Base-by-base conservation (phyloP, 768 basidiomycete species). In the Russula compacta region DNA sequence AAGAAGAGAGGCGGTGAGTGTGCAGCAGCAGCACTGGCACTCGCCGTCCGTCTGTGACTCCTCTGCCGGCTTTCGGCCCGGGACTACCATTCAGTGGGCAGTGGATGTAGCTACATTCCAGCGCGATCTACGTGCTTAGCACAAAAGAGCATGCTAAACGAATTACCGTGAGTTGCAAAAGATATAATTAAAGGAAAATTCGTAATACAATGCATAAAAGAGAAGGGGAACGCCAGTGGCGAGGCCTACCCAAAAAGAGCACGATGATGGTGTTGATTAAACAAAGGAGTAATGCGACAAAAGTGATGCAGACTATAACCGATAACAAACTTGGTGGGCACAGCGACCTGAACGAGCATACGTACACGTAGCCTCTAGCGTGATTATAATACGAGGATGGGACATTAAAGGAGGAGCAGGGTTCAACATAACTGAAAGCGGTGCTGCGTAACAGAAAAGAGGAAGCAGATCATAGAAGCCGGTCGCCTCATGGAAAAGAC, bases 401-500 rank as follows among this genome's bases (percentile, higher is more conserved):
- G 42, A 40, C 58, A 15, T 62, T 58, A 62, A 56, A 39, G 19
- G 61, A 43, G 32, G 50, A 36, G 44, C 46, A 56, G 21, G 33
- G 51, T 58, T 53, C 56, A 53, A 62, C 58, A 58, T 42, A 35
- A 42, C 46, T 43, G 47, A 38, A 50, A 58, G 57, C 40, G 51
- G 47, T 42, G 56, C 17, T 42, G 61, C 42, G 46, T 62, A 57
- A 38, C 35, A 48, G 46, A 52, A 51, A 53, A 32, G 40, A 56
- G 24, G 14, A 51, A 43, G 56, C 29, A 40, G 61, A 43, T 63
- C 61, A 48, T 63, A 40, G 49, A 53, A 44, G 63, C 58, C 54
- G n/a, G 51, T 38, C 32, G 62, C 64, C 64, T 66, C 64, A 58
- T 66, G 64, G 39, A 53, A 64, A 66, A 59, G 64, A 56, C 58